These are phyloP conservation scores for Penicillium ucsense DNA, from an alignment of 495 filamentous ascomycete species.

Conservation along the genomic window DNA sequence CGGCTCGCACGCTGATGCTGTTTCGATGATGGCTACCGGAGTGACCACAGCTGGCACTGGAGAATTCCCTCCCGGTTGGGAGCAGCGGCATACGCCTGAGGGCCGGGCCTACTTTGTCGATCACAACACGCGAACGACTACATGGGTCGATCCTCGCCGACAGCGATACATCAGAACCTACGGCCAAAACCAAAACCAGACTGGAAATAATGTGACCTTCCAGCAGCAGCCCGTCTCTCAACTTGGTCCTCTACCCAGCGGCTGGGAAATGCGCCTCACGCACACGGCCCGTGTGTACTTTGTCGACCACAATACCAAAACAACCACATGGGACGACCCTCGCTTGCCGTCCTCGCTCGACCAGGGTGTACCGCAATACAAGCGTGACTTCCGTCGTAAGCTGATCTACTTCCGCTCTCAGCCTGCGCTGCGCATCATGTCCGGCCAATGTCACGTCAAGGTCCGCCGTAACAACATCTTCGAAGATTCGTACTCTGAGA, in stretches of 20 bases:
- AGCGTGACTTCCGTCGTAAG: conserved; percentile 96
- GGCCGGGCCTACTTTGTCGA: conserved; percentile 97
- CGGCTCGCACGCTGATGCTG: conserved; percentile 41
- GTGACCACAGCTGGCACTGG: conserved; percentile 91
- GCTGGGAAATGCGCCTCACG: conserved; percentile 98
- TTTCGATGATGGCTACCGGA: conserved; percentile 88
- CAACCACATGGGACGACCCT: conserved; percentile 99
- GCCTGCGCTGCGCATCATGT: conserved; percentile 87
- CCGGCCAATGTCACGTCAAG: conserved; percentile 97
- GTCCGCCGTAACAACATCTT: conserved; percentile 94
- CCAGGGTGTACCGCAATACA: conserved; percentile 98
- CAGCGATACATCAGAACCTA: conserved; percentile 99
- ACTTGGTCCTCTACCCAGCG: conserved; percentile 89
- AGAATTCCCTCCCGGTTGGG: conserved; percentile 92
- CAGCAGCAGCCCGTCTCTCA: conserved; percentile 98
- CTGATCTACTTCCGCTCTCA: conserved; percentile 99
- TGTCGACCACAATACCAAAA: conserved; percentile 99
- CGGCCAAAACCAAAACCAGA: conserved; percentile 52
- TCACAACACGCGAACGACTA: conserved; percentile 96
- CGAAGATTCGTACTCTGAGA: conserved; percentile 96
- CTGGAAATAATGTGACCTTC: conserved; percentile 68
- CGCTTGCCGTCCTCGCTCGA: conserved; percentile 91
- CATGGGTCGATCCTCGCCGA: conserved; percentile 96
- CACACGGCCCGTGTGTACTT: conserved; percentile 98
- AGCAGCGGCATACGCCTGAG: conserved; percentile 90